phyloP scores from a whole-genome alignment of 805 yeast genomes.

The Ogataea nitratoaversa region DNA sequence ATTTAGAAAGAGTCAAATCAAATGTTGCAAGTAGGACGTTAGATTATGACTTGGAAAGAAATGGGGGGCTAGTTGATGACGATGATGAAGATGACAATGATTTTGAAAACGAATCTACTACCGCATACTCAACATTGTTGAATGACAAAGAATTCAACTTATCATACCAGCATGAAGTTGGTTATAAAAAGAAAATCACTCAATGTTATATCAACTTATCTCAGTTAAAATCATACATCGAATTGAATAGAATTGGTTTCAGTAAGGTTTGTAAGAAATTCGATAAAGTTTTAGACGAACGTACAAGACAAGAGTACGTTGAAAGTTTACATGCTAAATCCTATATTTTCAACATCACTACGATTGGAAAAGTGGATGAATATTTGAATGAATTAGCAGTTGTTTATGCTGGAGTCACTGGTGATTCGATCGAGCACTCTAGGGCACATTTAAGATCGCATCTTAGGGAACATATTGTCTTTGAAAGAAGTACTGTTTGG shows the following conservation, averaged over 20 bases:
- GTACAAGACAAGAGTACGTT: conserved; percentile 39
- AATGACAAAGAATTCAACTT: conserved; percentile 46
- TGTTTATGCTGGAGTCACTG: conserved; percentile 27
- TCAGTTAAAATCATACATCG: conserved; percentile 47
- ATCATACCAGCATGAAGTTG: conserved; percentile 45
- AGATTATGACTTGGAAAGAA: conserved; percentile 15
- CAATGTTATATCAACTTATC: conserved; percentile 41
- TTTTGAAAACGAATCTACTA: conserved; percentile 26
- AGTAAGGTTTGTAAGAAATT: conserved; percentile 50
- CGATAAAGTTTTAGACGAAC: conserved; percentile 45
- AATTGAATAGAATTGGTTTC: conserved; percentile 49
- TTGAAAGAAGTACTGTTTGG: conserved; percentile 56
- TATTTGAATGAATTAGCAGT: conserved; percentile 27
- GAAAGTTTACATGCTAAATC: conserved; percentile 23
- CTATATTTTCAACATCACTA: conserved; percentile 34
- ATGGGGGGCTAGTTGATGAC: conserved; percentile 25
- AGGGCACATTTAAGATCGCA: conserved; percentile 42
- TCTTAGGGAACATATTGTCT: conserved; percentile 50
- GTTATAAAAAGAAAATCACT: conserved; percentile 43
- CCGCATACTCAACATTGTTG: conserved; percentile 45
- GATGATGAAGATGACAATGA: conserved; percentile 36
- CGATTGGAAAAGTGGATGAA: conserved; percentile 25
- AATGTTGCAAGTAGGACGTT: conserved; percentile 19
- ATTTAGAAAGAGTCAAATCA: conserved; percentile 21
- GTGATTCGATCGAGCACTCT: conserved; percentile 15